Base-by-base conservation (phyloP, 768 basidiomycete genomes). In the Auriscalpium microsporum region DNA sequence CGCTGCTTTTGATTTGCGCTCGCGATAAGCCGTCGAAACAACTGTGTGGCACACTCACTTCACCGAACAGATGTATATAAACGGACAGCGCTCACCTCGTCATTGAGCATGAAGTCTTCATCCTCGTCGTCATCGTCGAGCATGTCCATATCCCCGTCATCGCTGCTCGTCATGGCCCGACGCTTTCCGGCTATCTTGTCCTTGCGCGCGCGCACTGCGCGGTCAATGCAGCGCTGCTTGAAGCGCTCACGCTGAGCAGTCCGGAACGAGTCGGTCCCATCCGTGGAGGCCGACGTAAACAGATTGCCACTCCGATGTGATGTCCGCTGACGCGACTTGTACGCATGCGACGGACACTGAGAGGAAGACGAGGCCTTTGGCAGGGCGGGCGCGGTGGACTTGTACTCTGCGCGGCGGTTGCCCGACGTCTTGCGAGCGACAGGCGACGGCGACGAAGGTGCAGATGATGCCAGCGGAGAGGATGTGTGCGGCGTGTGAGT, bases 1-100 rank as follows among this genome's bases (percentile, higher is more conserved):
- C 65, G 71, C 16, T 70, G 65, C 61, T 77, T 82, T 10, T 75
- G 71, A 35, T 73, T 75, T 11, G 79, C 69, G 63, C 78, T 81
- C 8, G 73, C 71, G 67, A 89, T 73, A 33, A 89, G 84, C 49
- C 87, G 76, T 42, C 76, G 73, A 63, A 86, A 87, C 16, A 89
- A 72, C 87, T 89, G 55, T 2, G 52, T 10, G 35, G 5, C 23
- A 28, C 23, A 28, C 28, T 28, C 28, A 28, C 7, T 28, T 28
- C 28, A 4, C 28, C 4, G 28, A 28, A 28, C 28, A 28, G 28
- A 4, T 28, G 28, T 4, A 28, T 28, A 28, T 1, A 7, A 28
- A 28, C 4, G 11, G 23, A 10, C 8, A 35, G n/a, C 2, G 50
- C 58, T 53, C 54, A 63, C 66, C 63, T 67, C 64, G 47, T 67